phyloP scores from a whole-genome alignment of 2,329 filamentous ascomycete genomes.

The Aspergillus sp. region DNA sequence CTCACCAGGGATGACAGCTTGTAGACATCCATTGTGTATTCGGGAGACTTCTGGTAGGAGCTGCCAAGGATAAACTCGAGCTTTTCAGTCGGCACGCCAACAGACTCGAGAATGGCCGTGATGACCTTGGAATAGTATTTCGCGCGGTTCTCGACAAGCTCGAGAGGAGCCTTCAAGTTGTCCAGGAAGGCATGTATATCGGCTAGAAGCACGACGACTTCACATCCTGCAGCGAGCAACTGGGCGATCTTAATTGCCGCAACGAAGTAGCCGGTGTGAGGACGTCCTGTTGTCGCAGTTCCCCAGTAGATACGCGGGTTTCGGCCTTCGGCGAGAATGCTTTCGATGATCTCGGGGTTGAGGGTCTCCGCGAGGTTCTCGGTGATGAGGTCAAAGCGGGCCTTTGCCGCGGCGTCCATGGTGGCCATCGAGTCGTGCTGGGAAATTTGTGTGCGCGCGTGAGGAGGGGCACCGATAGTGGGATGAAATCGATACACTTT shows the following conservation, averaged over 20 bases:
- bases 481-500: not conserved
- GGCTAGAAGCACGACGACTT: constrained; percentile 71
- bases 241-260: constrained; percentile 88
- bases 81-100: constrained; percentile 75
- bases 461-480: not conserved
- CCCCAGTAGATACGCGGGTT: constrained; percentile 37
- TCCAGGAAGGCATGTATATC: constrained; percentile 61
- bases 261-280: constrained; percentile 43
- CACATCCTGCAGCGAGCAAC: constrained; percentile 79
- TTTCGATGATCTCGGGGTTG: constrained; percentile 59
- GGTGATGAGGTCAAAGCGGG: constrained; percentile 60
- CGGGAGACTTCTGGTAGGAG: constrained; percentile 65
- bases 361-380: constrained; percentile 80
- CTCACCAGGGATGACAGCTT: constrained; percentile 59
- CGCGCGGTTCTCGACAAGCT: constrained; percentile 78
- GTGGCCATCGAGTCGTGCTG: not conserved
- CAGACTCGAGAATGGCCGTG: constrained; percentile 70
- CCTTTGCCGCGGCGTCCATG: constrained; percentile 1
- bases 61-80: constrained; percentile 83
- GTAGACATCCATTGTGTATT: constrained; percentile 89
- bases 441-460: not conserved
- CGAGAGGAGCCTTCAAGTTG: constrained; percentile 69
- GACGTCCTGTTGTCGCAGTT: constrained; percentile 3
- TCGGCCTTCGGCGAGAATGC: constrained; percentile 28
- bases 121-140: constrained; percentile 82